phyloP scores from a whole-genome alignment of 768 basidiomycete genomes.

The Coprinopsis strossmayeri region DNA sequence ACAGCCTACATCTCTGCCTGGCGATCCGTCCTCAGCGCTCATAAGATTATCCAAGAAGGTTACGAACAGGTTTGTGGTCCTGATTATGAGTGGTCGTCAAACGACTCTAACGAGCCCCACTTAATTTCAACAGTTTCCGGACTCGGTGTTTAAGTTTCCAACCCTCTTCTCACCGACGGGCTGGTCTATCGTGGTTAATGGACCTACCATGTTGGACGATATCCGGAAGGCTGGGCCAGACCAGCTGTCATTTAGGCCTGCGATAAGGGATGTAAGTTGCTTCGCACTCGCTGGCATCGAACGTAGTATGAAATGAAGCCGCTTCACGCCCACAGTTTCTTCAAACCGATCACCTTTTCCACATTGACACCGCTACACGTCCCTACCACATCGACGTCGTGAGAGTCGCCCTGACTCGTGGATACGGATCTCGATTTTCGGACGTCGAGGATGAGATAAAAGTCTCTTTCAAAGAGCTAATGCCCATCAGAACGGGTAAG shows the following conservation, averaged over 20 bases:
- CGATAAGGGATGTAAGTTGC: slow-evolving; percentile 22
- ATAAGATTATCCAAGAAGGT: slow-evolving; percentile 17
- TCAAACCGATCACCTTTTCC: slow-evolving; percentile 24
- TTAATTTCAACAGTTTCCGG: slow-evolving; percentile 14
- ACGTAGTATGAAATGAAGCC: neutral
- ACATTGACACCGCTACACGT: neutral
- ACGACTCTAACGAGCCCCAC: too few relatives aligned
- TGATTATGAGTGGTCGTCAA: too few relatives aligned
- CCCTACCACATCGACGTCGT: slow-evolving; percentile 5
- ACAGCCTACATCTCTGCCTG: slow-evolving; percentile 19
- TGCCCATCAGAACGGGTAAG: slow-evolving; percentile 17
- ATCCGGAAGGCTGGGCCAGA: slow-evolving; percentile 31
- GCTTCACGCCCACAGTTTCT: slow-evolving; percentile 12
- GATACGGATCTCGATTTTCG: slow-evolving; percentile 4
- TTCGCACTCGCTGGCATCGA: neutral
- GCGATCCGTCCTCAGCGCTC: slow-evolving; percentile 17
- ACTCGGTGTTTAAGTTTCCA: slow-evolving; percentile 16
- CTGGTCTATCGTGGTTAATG: slow-evolving; percentile 28
- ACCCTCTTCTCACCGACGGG: slow-evolving; percentile 8
- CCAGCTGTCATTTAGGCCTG: slow-evolving; percentile 23
- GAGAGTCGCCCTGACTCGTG: slow-evolving; percentile 5
- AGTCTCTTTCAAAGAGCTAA: slow-evolving; percentile 1
- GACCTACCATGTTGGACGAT: slow-evolving; percentile 40
- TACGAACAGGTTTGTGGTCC: slow-evolving; percentile 10
- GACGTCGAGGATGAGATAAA: slow-evolving; percentile 9